Percentiles rank a stretch among this genome's conserved stretches.
Conservation (phyloP, 192 early-diverging fungal species). For the Neocallimastix lanati region DNA sequence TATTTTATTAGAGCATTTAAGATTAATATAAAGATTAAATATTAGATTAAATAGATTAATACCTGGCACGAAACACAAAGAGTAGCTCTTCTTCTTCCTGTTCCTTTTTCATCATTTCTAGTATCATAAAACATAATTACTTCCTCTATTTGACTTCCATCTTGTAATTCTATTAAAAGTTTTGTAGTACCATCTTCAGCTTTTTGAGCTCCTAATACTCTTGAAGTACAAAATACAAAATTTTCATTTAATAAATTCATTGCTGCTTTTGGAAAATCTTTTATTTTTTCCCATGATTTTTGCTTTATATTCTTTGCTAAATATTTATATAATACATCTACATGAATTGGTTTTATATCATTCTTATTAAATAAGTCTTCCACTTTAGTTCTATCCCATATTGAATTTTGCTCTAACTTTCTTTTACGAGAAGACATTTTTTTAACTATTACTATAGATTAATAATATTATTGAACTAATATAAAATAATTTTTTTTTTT, state of each 20-base stretch:
- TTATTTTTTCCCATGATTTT: slow-evolving; percentile 11
- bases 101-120: slow-evolving; percentile 6
- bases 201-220: slow-evolving; percentile 16
- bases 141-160: slow-evolving; percentile 28
- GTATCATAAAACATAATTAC: slow-evolving; percentile 33
- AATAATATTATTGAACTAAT: too few species aligned
- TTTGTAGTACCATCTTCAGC: slow-evolving; percentile 32
- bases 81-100: slow-evolving; percentile 5
- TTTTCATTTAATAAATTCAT: slow-evolving; percentile 14
- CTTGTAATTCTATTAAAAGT: slow-evolving; percentile 33
- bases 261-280: slow-evolving; percentile 18
- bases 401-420: neutral
- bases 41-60: neutral
- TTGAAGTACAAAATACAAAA: slow-evolving; percentile 20
- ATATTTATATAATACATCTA: neutral
- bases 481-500: too few species aligned
- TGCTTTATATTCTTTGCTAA: neutral
- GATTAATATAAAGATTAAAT: too few species aligned
- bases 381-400: neutral
- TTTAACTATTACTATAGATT: too few species aligned
- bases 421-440: neutral
- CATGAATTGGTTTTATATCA: neutral
- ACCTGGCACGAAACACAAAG: neutral
- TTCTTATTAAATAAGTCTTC: neutral
- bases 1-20: too few species aligned